Conservation (phyloP, 2,329 filamentous ascomycete species). For the Shiraia sp. region DNA sequence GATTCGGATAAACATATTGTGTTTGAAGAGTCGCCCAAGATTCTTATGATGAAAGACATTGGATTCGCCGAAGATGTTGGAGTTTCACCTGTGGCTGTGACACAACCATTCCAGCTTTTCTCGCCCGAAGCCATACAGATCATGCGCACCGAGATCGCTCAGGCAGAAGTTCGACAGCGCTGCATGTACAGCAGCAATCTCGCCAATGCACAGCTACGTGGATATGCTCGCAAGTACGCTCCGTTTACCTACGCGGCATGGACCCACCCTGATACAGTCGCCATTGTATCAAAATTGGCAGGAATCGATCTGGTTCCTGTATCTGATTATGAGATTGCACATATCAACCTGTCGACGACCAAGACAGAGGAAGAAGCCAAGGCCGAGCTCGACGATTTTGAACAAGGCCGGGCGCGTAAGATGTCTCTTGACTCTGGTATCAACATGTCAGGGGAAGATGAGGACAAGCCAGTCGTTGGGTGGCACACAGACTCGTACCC, state of each 20-base stretch:
- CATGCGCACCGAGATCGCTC: conserved; percentile 66
- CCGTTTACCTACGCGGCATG: conserved; percentile 68
- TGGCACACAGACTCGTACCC: conserved; percentile 70
- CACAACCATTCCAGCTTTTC: conserved; percentile 68
- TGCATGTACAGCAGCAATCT: conserved; percentile 64
- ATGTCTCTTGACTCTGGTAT: conserved; percentile 40
- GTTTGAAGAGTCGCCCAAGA: conserved; percentile 55
- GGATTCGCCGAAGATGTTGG: conserved; percentile 59
- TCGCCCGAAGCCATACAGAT: conserved; percentile 62
- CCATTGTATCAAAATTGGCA: conserved; percentile 59
- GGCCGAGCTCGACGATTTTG: conserved; percentile 48
- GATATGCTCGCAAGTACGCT: conserved; percentile 61
- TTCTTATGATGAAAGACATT: conserved; percentile 65
- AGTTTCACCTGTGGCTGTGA: conserved; percentile 66
- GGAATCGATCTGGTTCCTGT: conserved; percentile 61
- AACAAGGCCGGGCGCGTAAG: conserved; percentile 43
- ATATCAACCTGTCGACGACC: conserved; percentile 59
- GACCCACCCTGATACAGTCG: conserved; percentile 59
- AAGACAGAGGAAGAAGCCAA: conserved; percentile 54
- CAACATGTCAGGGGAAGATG: too few relatives aligned
- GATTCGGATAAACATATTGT: conserved; percentile 60
- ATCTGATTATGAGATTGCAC: conserved; percentile 62
- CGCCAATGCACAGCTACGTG: conserved; percentile 58
- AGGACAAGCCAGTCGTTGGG: conserved; percentile 60
- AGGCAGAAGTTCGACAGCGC: conserved; percentile 59